Conservation (phyloP, 495 filamentous ascomycete genomes). For the Clohesyomyces aquaticus region DNA sequence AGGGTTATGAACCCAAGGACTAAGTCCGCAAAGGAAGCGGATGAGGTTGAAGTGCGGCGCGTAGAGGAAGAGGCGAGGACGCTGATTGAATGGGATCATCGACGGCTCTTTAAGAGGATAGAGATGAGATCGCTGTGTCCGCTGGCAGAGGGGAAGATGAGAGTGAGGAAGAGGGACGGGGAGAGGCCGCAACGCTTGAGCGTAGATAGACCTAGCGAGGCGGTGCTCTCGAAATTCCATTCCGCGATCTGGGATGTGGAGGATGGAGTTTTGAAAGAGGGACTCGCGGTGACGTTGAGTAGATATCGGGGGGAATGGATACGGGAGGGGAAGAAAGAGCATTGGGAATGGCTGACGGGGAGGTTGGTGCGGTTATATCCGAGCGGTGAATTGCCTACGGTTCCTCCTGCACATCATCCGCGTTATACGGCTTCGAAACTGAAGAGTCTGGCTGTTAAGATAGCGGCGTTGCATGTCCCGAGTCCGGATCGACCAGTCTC, state of each 20-base stretch:
- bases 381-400: conserved; percentile 17
- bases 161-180: conserved; percentile 9
- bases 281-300: conserved; percentile 5
- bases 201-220: no score
- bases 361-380: conserved; percentile 14
- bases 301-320: conserved; percentile 21
- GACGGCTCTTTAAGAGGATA: not conserved
- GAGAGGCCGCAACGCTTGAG: no score
- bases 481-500: not conserved
- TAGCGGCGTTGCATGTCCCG: conserved; percentile 16
- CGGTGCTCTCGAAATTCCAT: conserved; percentile 16
- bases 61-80: not conserved
- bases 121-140: not conserved
- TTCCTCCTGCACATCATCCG: conserved; percentile 14
- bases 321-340: conserved; percentile 4
- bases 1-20: conserved; percentile 23
- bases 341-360: conserved; percentile 16
- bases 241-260: conserved; percentile 23
- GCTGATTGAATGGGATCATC: not conserved
- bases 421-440: not conserved
- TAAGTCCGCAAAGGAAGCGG: not conserved
- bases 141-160: not conserved
- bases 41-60: conserved; percentile 7
- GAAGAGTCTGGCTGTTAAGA: conserved; percentile 29
- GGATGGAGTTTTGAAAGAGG: conserved; percentile 22